Evolutionary conservation across 805 yeast species (phyloP).

Genomic region (Cyberlindnera subsufficiens): DNA sequence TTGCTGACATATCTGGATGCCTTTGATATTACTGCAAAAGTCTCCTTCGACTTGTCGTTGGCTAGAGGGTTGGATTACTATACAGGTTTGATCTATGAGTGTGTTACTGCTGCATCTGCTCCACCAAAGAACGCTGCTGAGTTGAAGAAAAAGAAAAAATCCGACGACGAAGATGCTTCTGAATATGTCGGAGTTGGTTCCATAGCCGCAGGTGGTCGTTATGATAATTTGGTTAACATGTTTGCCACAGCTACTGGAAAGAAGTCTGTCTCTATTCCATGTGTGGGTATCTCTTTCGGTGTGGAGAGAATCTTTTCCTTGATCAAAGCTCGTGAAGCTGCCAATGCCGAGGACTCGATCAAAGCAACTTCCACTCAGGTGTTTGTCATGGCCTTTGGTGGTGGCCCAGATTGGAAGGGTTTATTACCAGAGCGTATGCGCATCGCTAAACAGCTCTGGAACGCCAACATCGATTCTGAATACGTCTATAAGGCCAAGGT

Average conservation of each 20-base stretch:
- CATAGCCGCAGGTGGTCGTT: slow-evolving; percentile 98
- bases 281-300: slow-evolving; percentile 97
- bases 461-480: slow-evolving; percentile 83
- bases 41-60: slow-evolving; percentile 86
- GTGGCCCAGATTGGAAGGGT: slow-evolving; percentile 95
- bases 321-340: slow-evolving; percentile 67
- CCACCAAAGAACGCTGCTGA: slow-evolving; percentile 80
- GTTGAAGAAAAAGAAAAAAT: slow-evolving; percentile 33
- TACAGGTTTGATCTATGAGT: slow-evolving; percentile 95
- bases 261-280: slow-evolving; percentile 77
- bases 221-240: slow-evolving; percentile 96
- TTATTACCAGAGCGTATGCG: slow-evolving; percentile 88
- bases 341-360: slow-evolving; percentile 45
- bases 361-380: slow-evolving; percentile 90
- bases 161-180: slow-evolving; percentile 83
- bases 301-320: slow-evolving; percentile 92
- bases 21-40: slow-evolving; percentile 58
- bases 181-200: slow-evolving; percentile 98
- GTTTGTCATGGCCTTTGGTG: slow-evolving; percentile 96
- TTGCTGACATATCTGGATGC: slow-evolving; percentile 79
- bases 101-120: slow-evolving; percentile 93
- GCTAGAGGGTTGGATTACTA: slow-evolving; percentile 98
- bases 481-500: slow-evolving; percentile 90
- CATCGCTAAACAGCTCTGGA: slow-evolving; percentile 80
- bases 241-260: slow-evolving; percentile 79